These are phyloP conservation scores for Quercus mongolica DNA, from an alignment of 306 rosid genomes.

Conservation along the genomic window DNA sequence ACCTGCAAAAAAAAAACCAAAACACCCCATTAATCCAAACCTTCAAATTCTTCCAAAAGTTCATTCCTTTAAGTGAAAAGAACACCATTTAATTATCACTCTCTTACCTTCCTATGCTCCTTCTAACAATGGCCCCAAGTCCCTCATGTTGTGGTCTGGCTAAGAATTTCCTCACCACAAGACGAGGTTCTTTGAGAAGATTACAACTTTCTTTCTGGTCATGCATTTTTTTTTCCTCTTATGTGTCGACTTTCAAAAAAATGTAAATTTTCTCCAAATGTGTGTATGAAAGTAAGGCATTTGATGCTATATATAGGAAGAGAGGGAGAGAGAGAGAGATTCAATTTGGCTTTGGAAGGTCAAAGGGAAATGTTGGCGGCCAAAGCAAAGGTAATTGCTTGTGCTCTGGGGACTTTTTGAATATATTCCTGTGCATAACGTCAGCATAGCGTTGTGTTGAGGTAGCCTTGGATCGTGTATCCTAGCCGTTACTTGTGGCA, in stretches of 20 bases:
- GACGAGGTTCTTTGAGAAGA: constrained; percentile 50
- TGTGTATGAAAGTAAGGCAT: constrained; percentile 24
- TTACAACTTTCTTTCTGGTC: constrained; percentile 21
- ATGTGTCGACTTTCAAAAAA: neutral
- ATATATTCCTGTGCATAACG: constrained; percentile 23
- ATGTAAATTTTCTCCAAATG: neutral
- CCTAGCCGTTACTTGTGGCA: constrained; percentile 28
- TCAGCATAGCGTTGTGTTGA: constrained; percentile 66
- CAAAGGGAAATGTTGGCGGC: constrained; percentile 41
- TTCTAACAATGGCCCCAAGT: constrained; percentile 86
- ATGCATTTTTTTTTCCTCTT: constrained; percentile 36
- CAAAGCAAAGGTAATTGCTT: constrained; percentile 34
- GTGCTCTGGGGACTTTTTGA: constrained; percentile 20
- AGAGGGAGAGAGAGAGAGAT: neutral
- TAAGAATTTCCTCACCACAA: constrained; percentile 68
- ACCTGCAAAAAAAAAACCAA: constrained; percentile 43
- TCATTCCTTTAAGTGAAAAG: neutral
- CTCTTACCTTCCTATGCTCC: constrained; percentile 89
- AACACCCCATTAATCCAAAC: constrained; percentile 25
- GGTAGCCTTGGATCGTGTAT: constrained; percentile 12
- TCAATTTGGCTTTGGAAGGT: constrained; percentile 23
- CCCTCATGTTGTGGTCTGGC: constrained; percentile 96
- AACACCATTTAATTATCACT: neutral
- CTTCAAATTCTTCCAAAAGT: constrained; percentile 1
- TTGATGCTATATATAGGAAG: constrained; percentile 26